Evolutionary conservation across 2,329 filamentous ascomycete species (phyloP), one percentile per base, ranked within the genome.

Genomic region (Colletotrichum caudatum): DNA sequence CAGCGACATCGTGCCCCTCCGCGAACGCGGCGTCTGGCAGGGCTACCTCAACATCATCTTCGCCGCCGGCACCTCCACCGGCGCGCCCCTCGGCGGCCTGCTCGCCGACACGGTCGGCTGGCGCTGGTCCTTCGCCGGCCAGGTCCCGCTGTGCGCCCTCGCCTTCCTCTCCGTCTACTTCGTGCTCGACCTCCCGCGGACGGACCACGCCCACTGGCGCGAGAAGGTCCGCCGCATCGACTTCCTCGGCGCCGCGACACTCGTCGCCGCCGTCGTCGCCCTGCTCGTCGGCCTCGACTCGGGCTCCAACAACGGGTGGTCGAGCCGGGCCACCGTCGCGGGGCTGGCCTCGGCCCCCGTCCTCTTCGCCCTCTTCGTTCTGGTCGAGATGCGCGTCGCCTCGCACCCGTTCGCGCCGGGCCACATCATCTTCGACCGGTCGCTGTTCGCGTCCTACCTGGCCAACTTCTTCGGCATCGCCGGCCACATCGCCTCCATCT

Each of bases 91-190:
- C 0, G 93, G 89, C 74, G 93, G 93, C 2, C 78, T 93, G 8
- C 79, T 94, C n/a, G 89, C 92, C 0, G 92, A 94, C 78, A 88
- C 85, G 5, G 86, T 94, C 63, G 92, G 92, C 44, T 94, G 93
- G 93, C 84, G 93, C 74, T 94, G 92, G 90, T 90, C 54, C 0
- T 95, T 96, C 77, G 79, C 93, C 16, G 85, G 85, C 2, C 93
- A 95, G 78, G 88, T 89, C 0, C 93, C 93, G 2, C 78, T 94
- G 6, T 93, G 92, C 71, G 78, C 91, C 9, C 62, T 91, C 2
- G 92, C 93, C 1, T 89, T 93, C 75, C 58, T 89, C 4, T 84
- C 90, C 11, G 92, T 94, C 20, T 86, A 86, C 60, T 76, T 90
- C n/a, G 83, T 87, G 50, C 85, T 95, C 16, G 81, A 92, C 60